phyloP scores from a whole-genome alignment of 75 land plant genomes.

The Isoetes taiwanensis region DNA sequence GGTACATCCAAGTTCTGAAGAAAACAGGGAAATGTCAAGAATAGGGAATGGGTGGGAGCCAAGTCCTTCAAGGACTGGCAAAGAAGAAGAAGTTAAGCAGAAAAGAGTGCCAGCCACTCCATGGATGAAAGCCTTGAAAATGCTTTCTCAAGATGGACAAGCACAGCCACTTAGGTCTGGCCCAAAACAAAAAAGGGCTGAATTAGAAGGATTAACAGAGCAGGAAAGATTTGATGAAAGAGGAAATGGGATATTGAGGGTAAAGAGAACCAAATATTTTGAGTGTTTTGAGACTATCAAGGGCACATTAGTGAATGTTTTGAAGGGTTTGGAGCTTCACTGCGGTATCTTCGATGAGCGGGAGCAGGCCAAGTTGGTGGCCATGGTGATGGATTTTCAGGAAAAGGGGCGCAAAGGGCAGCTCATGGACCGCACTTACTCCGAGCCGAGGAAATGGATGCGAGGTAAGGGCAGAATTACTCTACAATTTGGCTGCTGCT shows the following conservation, averaged over 20 bases:
- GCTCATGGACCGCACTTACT: slow-evolving; percentile 63
- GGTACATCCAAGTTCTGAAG: too few species aligned
- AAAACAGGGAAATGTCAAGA: too few species aligned
- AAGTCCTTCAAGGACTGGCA: too few species aligned
- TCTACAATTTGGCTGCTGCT: slow-evolving; percentile 87
- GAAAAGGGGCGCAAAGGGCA: slow-evolving; percentile 43
- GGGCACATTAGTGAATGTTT: slow-evolving; percentile 50
- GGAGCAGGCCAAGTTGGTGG: slow-evolving; percentile 71
- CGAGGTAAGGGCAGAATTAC: slow-evolving; percentile 76
- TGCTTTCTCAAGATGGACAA: too few species aligned
- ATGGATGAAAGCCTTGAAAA: too few species aligned
- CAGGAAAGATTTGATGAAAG: slow-evolving; percentile 37
- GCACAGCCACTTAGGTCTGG: too few species aligned
- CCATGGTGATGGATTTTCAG: slow-evolving; percentile 42
- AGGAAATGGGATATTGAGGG: too few species aligned
- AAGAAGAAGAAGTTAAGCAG: too few species aligned
- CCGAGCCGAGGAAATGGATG: slow-evolving; percentile 91
- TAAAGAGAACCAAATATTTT: slow-evolving; percentile 59
- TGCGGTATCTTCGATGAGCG: slow-evolving; percentile 61
- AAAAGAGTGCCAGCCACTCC: too few species aligned
- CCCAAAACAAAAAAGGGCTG: too few species aligned
- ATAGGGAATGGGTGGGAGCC: too few species aligned
- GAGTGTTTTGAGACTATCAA: slow-evolving; percentile 52
- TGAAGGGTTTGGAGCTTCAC: slow-evolving; percentile 77
- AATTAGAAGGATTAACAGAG: too few species aligned